Conservation (phyloP, 169 alveolate genomes). For the Cryptosporidium ubiquitum region DNA sequence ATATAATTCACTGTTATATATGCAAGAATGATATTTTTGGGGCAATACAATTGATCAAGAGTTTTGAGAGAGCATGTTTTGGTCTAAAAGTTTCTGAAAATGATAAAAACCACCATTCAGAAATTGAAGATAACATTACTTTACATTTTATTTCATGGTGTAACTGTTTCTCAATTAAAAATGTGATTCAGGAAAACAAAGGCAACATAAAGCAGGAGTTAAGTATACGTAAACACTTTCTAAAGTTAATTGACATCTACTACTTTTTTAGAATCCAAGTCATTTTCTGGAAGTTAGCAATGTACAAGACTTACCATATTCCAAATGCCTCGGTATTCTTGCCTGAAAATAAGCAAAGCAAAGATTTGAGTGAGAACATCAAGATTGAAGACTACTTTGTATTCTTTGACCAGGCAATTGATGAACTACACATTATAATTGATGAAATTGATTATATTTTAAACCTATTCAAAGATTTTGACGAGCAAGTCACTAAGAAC, state of each 20-base stretch:
- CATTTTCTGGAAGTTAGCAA: constrained; percentile 31
- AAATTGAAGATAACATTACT: not conserved
- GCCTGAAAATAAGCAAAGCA: constrained; percentile 13
- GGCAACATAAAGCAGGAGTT: not conserved
- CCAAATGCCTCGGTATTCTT: constrained; percentile 25
- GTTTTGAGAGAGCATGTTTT: constrained; percentile 44
- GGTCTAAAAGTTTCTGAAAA: not conserved
- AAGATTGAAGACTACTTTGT: constrained; percentile 44
- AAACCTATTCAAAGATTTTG: not conserved
- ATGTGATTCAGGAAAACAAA: not conserved
- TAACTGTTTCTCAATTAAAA: constrained; percentile 16
- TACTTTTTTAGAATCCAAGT: constrained; percentile 64
- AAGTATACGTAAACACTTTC: constrained; percentile 1
- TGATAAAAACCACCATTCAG: not conserved
- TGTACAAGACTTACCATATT: constrained; percentile 38
- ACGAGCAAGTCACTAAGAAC: not conserved
- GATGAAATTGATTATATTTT: constrained; percentile 47
- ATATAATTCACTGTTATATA: constrained; percentile 63
- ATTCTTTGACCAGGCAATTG: constrained; percentile 37
- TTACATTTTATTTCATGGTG: constrained; percentile 32
- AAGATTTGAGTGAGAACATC: constrained; percentile 9
- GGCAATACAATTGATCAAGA: constrained; percentile 23
- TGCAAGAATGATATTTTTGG: constrained; percentile 40
- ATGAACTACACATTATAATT: constrained; percentile 25
- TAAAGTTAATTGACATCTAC: constrained; percentile 25